Conservation (phyloP, 1,284 basidiomycete species). For the Trametes versicolor region DNA sequence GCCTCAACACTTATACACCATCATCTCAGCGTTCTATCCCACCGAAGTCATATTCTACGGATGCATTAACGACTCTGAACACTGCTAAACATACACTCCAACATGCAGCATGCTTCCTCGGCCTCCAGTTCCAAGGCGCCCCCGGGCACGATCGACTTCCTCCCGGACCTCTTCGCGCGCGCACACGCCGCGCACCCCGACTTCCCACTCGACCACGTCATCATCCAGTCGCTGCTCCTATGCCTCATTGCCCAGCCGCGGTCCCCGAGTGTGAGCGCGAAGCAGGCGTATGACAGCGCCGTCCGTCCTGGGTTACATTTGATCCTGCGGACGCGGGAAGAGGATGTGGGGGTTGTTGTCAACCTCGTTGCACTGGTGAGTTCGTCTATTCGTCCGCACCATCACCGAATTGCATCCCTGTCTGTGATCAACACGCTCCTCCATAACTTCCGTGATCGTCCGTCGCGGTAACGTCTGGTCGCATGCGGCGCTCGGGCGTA, state of each 20-base stretch:
- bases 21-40: not conserved
- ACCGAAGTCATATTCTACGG: not conserved
- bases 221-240: conserved; percentile 73
- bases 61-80: too few species aligned
- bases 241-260: conserved; percentile 58
- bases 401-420: not conserved
- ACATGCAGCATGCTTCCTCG: conserved; percentile 12
- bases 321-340: conserved; percentile 67
- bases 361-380: conserved; percentile 67
- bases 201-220: conserved; percentile 66
- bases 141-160: conserved; percentile 61
- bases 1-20: too few species aligned
- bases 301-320: conserved; percentile 41
- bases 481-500: not conserved
- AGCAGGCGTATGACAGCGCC: conserved; percentile 13
- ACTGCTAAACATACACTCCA: not conserved
- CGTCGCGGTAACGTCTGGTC: not conserved
- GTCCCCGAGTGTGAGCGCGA: conserved; percentile 20
- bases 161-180: conserved; percentile 58
- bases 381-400: not conserved
- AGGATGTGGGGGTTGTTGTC: conserved; percentile 63
- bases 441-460: not conserved
- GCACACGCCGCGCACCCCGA: conserved; percentile 53
- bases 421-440: not conserved
- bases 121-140: conserved; percentile 2